phyloP scores from a whole-genome alignment of 345 rosid species.

The Limnanthes douglasii region DNA sequence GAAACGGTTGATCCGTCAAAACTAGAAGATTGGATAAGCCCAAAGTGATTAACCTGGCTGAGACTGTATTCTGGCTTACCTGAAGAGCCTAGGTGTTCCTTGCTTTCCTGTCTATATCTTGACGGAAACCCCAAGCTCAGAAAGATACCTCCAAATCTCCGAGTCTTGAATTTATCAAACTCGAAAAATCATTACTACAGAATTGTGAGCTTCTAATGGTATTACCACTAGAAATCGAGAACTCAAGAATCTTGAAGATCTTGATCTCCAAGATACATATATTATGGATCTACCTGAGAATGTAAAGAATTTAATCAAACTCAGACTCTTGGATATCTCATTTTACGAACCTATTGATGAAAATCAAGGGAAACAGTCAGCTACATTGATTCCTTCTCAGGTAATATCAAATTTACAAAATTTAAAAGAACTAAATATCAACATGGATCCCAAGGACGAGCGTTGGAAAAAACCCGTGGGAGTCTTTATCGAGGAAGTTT shows the following conservation, averaged over 20 bases:
- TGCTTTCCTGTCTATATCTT: not conserved
- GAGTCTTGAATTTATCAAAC: slow-evolving; percentile 13
- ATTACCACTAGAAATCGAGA: slow-evolving; percentile 10
- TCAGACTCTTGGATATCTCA: slow-evolving; percentile 7
- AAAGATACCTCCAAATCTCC: slow-evolving; percentile 8
- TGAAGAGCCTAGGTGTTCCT: slow-evolving; percentile 2
- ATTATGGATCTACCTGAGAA: slow-evolving; percentile 7
- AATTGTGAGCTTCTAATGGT: slow-evolving; percentile 9
- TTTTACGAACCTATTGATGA: slow-evolving; percentile 1
- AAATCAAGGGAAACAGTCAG: not conserved
- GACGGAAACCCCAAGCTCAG: slow-evolving; percentile 9
- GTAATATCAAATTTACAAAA: slow-evolving; percentile 1
- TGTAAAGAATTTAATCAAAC: not conserved
- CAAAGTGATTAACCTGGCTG: slow-evolving; percentile 5
- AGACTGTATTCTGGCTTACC: slow-evolving; percentile 7
- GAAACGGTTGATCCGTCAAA: slow-evolving; percentile 2
- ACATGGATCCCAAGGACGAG: slow-evolving; percentile 5
- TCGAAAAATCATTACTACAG: slow-evolving; percentile 6
- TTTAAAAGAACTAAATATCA: slow-evolving; percentile 4
- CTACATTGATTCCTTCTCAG: slow-evolving; percentile 4
- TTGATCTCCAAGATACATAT: slow-evolving; percentile 12
- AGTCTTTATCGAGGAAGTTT: slow-evolving; percentile 6
- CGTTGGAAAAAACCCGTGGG: slow-evolving; percentile 9
- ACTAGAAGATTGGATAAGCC: slow-evolving; percentile 11
- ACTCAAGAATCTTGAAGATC: slow-evolving; percentile 8